phyloP scores from a whole-genome alignment of 148 eudicot genomes.

The Silene latifolia region DNA sequence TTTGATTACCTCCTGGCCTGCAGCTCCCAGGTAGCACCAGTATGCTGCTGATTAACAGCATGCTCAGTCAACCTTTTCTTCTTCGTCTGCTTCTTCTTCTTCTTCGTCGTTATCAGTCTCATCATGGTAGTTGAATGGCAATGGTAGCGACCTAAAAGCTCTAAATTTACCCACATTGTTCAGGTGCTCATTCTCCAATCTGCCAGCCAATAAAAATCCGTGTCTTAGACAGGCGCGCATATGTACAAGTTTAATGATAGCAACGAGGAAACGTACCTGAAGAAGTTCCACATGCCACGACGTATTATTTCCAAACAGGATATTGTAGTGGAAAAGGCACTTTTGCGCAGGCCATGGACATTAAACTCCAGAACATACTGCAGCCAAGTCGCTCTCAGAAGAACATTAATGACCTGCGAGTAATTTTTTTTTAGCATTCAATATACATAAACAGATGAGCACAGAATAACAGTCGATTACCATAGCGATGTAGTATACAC shows the following conservation, averaged over 20 bases:
- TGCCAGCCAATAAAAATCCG: slow-evolving; percentile 24
- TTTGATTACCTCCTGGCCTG: no score
- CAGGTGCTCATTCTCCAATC: slow-evolving; percentile 90
- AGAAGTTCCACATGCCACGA: slow-evolving; percentile 91
- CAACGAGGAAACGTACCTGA: slow-evolving; percentile 46
- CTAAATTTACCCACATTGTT: slow-evolving; percentile 77
- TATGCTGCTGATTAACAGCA: background rate
- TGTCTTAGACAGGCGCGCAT: background rate
- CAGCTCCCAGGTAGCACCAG: background rate
- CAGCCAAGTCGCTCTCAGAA: slow-evolving; percentile 80
- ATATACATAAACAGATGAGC: background rate
- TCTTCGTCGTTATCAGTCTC: slow-evolving; percentile 29
- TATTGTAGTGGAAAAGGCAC: slow-evolving; percentile 45
- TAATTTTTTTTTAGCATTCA: slow-evolving; percentile 7
- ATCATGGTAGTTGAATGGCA: slow-evolving; percentile 66
- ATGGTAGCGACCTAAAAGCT: slow-evolving; percentile 76
- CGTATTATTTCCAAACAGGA: slow-evolving; percentile 75
- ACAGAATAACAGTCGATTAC: slow-evolving; percentile 31
- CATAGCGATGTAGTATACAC: slow-evolving; percentile 69
- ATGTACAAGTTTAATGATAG: background rate
- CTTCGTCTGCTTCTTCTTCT: slow-evolving; percentile 30
- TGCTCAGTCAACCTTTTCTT: slow-evolving; percentile 27
- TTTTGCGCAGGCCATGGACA: slow-evolving; percentile 38
- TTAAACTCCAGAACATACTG: slow-evolving; percentile 59
- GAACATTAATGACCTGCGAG: slow-evolving; percentile 50